Evolutionary conservation across 768 basidiomycete genomes (phyloP), one percentile per base, ranked within the genome.

Genomic region (button mushroom (Agaricus bisporus)): DNA sequence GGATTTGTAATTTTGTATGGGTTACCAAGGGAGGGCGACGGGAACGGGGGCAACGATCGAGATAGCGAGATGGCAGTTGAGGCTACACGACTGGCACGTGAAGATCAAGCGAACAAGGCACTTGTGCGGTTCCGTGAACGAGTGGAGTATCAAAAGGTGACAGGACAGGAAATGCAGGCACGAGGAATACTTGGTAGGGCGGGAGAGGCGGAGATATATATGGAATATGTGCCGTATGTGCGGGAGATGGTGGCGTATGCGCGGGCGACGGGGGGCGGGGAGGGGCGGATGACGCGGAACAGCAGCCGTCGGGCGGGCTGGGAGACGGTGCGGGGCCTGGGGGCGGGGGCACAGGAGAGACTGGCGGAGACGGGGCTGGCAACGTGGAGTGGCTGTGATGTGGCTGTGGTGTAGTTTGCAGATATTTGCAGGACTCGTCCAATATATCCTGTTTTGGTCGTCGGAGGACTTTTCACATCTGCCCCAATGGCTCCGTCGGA

Each of bases 151-250:
- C 72, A 73, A 61, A 55, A 62, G 50, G 63, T 66, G 62, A 73
- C 79, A 56, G 68, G 71, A 51, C 64, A 68, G 54, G n/a, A 11
- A 32, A 26, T 48, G 45, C 32, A 32, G 32, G 32, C 32, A 32
- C 32, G 32, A 11, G 32, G 32, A 11, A 11, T 32, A 15, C 28
- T 32, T 11, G 39, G 6, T 17, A 18, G 46, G 41, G 47, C 41
- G 17, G 3, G 20, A 36, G 28, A 17, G 17, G 37, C 9, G 45
- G 26, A 47, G 38, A 45, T 86, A 55, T 76, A 79, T 60, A 64
- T 85, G 62, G 88, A 95, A 45, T 88, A 90, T 67, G 69, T 80
- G 59, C 86, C 91, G 29, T 79, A 76, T 68, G 70, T 91, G 81
- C 88, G 38, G 67, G 54, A 25, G 76, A 69, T 36, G 92, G 95